Percentiles rank a stretch among this genome's conserved stretches.
These are phyloP conservation scores for Pseudomassariella vexata DNA, from an alignment of 2,329 filamentous ascomycete genomes.

Conservation along the genomic window DNA sequence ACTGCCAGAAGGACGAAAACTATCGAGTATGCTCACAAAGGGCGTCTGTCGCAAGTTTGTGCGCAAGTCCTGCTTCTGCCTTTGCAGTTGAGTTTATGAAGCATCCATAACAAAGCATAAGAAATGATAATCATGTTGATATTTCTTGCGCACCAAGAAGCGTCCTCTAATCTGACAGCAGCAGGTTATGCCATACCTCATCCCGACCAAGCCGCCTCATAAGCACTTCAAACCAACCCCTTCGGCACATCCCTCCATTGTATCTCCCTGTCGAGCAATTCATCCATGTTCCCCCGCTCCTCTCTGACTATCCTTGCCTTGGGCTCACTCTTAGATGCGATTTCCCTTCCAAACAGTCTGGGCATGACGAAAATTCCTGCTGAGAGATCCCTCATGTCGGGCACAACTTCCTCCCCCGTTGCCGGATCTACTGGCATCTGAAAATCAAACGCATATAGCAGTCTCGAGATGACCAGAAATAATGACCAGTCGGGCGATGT, in stretches of 20 bases:
- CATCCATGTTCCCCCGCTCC: slow-evolving; percentile 13
- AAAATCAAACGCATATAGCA: slow-evolving; percentile 41
- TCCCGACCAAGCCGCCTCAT: too few species aligned
- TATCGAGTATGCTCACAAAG: too few species aligned
- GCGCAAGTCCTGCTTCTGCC: too few species aligned
- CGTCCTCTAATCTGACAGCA: too few species aligned
- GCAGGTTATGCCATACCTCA: too few species aligned
- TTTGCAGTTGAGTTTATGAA: too few species aligned
- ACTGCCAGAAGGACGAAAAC: too few species aligned
- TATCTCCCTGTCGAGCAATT: slow-evolving; percentile 16
- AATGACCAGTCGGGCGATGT: slow-evolving; percentile 44
- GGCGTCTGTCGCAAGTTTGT: too few species aligned
- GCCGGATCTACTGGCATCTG: slow-evolving; percentile 11
- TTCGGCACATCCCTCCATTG: slow-evolving; percentile 21
- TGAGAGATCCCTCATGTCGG: slow-evolving; percentile 7
- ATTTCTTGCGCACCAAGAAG: too few species aligned
- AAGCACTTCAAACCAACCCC: slow-evolving; percentile 12
- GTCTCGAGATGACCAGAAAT: slow-evolving; percentile 38
- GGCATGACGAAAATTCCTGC: slow-evolving; percentile 9
- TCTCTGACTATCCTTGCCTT: slow-evolving; percentile 6
- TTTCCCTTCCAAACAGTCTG: slow-evolving; percentile 7
- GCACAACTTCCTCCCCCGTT: slow-evolving; percentile 8
- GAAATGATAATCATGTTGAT: too few species aligned
- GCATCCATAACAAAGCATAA: too few species aligned
- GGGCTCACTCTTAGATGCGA: slow-evolving; percentile 8